Evolutionary conservation across 495 filamentous ascomycete genomes (phyloP).

Genomic region (Xylaria scruposa): DNA sequence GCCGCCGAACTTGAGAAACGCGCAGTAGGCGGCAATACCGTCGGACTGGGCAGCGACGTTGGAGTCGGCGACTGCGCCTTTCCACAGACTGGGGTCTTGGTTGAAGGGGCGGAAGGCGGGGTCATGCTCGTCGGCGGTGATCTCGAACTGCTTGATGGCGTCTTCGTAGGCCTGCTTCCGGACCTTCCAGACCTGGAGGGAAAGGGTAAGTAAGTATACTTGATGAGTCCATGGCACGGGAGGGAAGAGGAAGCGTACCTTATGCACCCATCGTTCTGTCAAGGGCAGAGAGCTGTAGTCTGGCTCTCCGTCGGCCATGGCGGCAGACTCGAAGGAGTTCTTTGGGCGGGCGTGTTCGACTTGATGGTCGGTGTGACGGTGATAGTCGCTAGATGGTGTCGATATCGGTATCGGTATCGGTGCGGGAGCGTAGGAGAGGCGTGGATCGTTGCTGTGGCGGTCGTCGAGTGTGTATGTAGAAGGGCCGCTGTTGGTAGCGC

Average conservation of each 20-base stretch:
- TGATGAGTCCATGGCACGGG: neutral
- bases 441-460: conserved; percentile 10
- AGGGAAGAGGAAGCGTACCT: conserved; percentile 58
- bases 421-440: conserved; percentile 6
- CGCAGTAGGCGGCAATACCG: conserved; percentile 82
- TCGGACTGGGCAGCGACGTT: conserved; percentile 98
- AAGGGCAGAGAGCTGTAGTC: conserved; percentile 85
- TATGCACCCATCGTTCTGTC: conserved; percentile 84
- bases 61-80: conserved; percentile 89
- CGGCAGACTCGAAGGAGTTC: conserved; percentile 27
- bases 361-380: conserved; percentile 15
- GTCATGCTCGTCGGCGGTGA: conserved; percentile 84
- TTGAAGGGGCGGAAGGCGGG: conserved; percentile 85
- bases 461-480: neutral
- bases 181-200: conserved; percentile 87
- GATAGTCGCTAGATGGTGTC: conserved; percentile 9
- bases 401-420: conserved; percentile 15
- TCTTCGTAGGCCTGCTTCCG: conserved; percentile 95
- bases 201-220: neutral
- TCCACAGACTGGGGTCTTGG: conserved; percentile 86
- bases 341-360: neutral
- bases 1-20: conserved; percentile 89
- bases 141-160: conserved; percentile 83
- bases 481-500: neutral
- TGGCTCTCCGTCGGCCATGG: conserved; percentile 75